Evolutionary conservation across 176 grass and related monocot genomes (phyloP), one percentile per base, ranked within the genome.

Genomic region (Oryza nivara): DNA sequence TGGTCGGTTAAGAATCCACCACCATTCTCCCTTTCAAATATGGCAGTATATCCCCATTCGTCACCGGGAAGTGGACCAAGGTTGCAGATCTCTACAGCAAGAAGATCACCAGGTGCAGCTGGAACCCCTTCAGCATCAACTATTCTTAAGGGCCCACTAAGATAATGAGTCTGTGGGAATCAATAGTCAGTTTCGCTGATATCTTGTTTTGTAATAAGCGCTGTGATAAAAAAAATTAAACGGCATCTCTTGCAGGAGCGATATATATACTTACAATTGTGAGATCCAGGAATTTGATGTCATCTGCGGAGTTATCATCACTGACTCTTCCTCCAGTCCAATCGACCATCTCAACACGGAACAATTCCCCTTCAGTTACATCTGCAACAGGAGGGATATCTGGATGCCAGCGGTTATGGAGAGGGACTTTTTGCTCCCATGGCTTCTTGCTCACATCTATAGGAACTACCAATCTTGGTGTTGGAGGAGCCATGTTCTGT

Each of bases 21-120:
- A 67, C 96, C 93, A 71, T 95, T 98, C n/a, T 92, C 96, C 85
- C 89, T 95, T 76, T 93, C 96, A 11, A 98, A 98, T 74, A 94
- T 95, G 68, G 87, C 93, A 51, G 96, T 98, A 73, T 92, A 95
- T 68, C 93, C 93, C 96, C 93, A 98, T 72, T 95, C 93, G 32
- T 95, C 89, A 17, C 91, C 96, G 48, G 91, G 91, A 75, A 98
- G 93, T 30, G 93, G 93, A 65, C 91, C 93, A 22, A 98, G 85
- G 75, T 98, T 89, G 86, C 93, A 98, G 67, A 98, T 98, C 74
- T 98, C 96, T 40, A 98, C 83, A 9, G 44, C 80, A 73, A 98
- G 91, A 90, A 98, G 93, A 89, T 98, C 96, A 48, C 93, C 96
- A 64, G 96, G 91, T 58, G 72, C 89, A 61, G 93, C 96, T 44